Evolutionary conservation across 108 stramenopile genomes (phyloP), one percentile per base, ranked within the genome.

Genomic region (Thalassiosira profunda): DNA sequence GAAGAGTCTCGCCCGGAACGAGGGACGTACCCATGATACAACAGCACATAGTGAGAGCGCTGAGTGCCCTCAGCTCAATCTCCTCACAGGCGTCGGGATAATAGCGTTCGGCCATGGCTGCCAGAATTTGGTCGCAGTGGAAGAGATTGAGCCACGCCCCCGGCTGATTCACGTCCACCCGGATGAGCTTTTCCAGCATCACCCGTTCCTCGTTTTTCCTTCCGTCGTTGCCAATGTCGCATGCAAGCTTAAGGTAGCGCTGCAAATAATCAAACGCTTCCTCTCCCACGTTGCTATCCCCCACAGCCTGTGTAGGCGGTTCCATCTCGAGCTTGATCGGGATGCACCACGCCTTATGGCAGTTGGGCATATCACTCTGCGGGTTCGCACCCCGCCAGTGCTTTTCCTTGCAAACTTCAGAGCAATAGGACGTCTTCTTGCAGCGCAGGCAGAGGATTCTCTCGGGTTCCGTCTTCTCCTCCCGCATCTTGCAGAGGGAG

Each of bases 341-440:
- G n/a, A n/a, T n/a, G n/a, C 52, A 54, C 52, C 52, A 54, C 28
- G n/a, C 23, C 23, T 54, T 6, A 24, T 54, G 52, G 33, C 52
- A 54, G 33, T 54, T 30, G 23, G n/a, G n/a, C n/a, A n/a, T n/a
- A n/a, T n/a, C n/a, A n/a, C n/a, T n/a, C n/a, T n/a, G n/a, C n/a
- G n/a, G n/a, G n/a, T 23, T 54, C 5, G 20, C 52, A 5, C 52
- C 52, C 5, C 14, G 4, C 52, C 52, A 54, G 24, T 54, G 52
- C 33, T 54, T 54, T 23, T 24, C 33, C 52, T 54, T 54, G 24
- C 52, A 54, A 6, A n/a, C 5, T 5, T 5, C 24, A 14, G 52
- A 54, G 9, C 52, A 54, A 14, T 54, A 54, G 5, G 21, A 25
- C 5, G n/a, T 30, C 14, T 24, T 5, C 24, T 21, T 26, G 21